phyloP scores from a whole-genome alignment of 2,329 filamentous ascomycete species.

The Cercospora janseana region DNA sequence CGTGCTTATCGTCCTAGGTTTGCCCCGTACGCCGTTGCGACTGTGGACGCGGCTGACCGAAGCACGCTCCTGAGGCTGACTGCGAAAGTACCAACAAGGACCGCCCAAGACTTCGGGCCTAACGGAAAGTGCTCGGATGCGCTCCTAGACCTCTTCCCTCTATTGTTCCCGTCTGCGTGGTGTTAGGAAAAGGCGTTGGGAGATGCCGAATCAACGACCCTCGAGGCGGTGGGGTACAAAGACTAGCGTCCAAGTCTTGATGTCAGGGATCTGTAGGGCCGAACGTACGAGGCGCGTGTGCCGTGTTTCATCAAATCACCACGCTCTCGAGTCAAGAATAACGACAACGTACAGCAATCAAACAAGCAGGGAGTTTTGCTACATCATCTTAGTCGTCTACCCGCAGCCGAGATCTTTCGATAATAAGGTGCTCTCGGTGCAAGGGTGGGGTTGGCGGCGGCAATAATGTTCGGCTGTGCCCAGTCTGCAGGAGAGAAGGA shows the following conservation, averaged over 20 bases:
- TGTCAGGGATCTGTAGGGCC: slow-evolving; percentile 10
- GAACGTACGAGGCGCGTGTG: background rate
- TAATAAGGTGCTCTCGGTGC: too few relatives aligned
- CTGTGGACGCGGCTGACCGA: slow-evolving; percentile 10
- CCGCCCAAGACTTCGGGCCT: too few relatives aligned
- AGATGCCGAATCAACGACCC: slow-evolving; percentile 5
- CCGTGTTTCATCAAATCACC: background rate
- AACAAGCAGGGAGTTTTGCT: too few relatives aligned
- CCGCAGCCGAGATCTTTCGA: too few relatives aligned
- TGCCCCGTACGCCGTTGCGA: background rate
- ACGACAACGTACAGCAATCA: background rate
- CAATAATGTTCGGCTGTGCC: slow-evolving; percentile 1
- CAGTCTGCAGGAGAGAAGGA: background rate
- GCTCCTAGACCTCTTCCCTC: background rate
- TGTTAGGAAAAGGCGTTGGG: background rate
- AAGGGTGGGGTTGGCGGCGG: background rate
- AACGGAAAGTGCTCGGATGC: background rate
- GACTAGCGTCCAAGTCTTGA: slow-evolving; percentile 10
- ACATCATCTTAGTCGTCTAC: too few relatives aligned
- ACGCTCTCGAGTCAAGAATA: background rate
- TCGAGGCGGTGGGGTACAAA: slow-evolving; percentile 9
- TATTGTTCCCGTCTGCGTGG: background rate
- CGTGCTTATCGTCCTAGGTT: slow-evolving; percentile 5
- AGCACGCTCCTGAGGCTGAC: slow-evolving; percentile 10
- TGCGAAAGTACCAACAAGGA: too few relatives aligned